Conservation (phyloP, 2,329 filamentous ascomycete species). For the Triangularia verruculosa region DNA sequence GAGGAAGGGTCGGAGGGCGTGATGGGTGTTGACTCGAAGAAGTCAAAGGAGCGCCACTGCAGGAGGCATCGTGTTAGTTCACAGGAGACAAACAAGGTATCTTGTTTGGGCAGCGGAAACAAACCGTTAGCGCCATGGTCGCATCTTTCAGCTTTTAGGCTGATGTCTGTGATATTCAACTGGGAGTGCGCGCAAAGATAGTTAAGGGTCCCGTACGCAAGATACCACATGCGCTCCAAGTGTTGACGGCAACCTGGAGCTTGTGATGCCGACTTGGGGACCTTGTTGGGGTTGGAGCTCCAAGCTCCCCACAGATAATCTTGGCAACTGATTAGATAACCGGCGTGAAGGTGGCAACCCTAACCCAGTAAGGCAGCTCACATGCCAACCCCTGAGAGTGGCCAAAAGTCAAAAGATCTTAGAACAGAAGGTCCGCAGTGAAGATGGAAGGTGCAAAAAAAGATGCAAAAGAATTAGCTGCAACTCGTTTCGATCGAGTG, state of each 20-base stretch:
- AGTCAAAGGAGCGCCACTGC: constrained; percentile 99
- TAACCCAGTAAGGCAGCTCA: constrained; percentile 5
- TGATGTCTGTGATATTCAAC: neutral
- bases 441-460: neutral
- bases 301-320: constrained; percentile 10
- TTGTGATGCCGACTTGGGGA: constrained; percentile 14
- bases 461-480: constrained; percentile 2
- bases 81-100: constrained; percentile 5
- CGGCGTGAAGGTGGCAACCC: neutral
- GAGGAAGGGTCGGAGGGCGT: constrained; percentile 76
- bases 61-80: neutral
- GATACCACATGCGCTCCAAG: neutral
- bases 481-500: constrained; percentile 9
- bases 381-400: neutral
- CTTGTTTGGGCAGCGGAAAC: constrained; percentile 5
- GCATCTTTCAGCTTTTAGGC: constrained; percentile 26
- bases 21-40: constrained; percentile 92
- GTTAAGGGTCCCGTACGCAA: too few species aligned
- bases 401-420: neutral
- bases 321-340: neutral
- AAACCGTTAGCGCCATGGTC: constrained; percentile 35
- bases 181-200: neutral
- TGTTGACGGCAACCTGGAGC: constrained; percentile 11
- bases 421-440: neutral
- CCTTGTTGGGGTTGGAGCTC: constrained; percentile 16